phyloP scores from a whole-genome alignment of 352 stramenopile genomes.

The Globisporangium polare region DNA sequence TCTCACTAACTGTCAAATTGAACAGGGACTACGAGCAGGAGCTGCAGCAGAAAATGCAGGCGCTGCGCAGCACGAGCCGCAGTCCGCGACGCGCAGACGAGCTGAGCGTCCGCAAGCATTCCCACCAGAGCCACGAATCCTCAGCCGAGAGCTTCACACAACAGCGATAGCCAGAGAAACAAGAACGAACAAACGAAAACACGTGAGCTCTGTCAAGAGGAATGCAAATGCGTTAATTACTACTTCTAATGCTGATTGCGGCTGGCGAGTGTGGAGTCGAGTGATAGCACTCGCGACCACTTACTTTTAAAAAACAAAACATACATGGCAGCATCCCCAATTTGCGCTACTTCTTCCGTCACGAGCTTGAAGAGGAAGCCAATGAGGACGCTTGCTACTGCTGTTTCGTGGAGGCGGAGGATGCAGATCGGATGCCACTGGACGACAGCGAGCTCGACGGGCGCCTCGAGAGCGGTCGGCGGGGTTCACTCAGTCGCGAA shows the following conservation, averaged over 20 bases:
- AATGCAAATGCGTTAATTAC: neutral
- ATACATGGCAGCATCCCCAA: neutral
- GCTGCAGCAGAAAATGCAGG: constrained; percentile 21
- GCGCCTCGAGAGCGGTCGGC: constrained; percentile 9
- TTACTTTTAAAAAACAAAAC: neutral
- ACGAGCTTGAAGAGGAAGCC: neutral
- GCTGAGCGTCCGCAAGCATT: neutral
- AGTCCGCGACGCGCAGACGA: constrained; percentile 4
- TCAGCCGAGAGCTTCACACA: neutral
- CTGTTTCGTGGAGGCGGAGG: neutral
- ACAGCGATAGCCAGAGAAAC: neutral
- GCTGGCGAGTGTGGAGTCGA: neutral
- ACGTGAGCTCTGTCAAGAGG: neutral
- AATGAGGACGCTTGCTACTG: neutral
- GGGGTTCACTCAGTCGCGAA: constrained; percentile 4
- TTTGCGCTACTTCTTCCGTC: neutral
- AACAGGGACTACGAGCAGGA: constrained; percentile 40
- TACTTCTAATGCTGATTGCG: neutral
- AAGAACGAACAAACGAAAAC: neutral
- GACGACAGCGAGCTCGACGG: constrained; percentile 6
- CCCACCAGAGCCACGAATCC: neutral
- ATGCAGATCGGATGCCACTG: neutral
- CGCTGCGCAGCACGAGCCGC: constrained; percentile 1
- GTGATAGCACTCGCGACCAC: neutral
- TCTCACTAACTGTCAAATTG: neutral